Percentiles rank a stretch among this genome's conserved stretches.
Conservation (phyloP, 768 basidiomycete species). For the Crepidotus variabilis region DNA sequence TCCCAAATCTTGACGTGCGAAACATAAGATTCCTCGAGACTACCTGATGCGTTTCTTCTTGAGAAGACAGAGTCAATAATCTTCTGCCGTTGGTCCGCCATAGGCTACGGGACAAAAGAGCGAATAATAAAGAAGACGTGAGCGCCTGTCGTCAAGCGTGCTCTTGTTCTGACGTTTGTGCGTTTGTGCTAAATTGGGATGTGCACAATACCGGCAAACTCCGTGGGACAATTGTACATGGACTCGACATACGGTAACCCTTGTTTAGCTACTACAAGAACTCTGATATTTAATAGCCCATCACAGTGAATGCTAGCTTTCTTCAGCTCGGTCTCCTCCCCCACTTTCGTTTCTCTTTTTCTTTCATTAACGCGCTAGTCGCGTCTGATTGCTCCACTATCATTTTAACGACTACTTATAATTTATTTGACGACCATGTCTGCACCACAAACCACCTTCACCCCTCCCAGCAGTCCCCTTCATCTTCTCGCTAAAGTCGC, state of each 20-base stretch:
- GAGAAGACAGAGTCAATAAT: slow-evolving; percentile 86
- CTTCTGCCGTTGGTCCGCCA: slow-evolving; percentile 54
- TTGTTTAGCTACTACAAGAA: slow-evolving; percentile 2
- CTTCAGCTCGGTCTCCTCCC: slow-evolving; percentile 11
- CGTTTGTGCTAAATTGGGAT: slow-evolving; percentile 19
- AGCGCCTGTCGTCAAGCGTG: slow-evolving; percentile 8
- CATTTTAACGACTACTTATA: slow-evolving; percentile 10
- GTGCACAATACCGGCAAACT: slow-evolving; percentile 36
- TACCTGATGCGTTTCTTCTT: slow-evolving; percentile 59
- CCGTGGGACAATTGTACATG: slow-evolving; percentile 14
- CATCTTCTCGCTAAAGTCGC: slow-evolving; percentile 8
- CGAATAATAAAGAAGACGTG: slow-evolving; percentile 5
- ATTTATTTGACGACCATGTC: slow-evolving; percentile 9
- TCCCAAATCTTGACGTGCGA: slow-evolving; percentile 94
- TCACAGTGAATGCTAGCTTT: slow-evolving; percentile 23
- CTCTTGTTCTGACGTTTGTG: neutral
- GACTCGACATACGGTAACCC: slow-evolving; percentile 11
- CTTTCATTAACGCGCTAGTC: slow-evolving; percentile 30
- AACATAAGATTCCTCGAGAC: slow-evolving; percentile 76
- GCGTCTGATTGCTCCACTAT: slow-evolving; percentile 16
- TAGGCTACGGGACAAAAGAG: slow-evolving; percentile 11
- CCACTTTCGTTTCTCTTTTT: slow-evolving; percentile 16
- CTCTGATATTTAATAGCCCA: slow-evolving; percentile 13
- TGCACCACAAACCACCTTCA: neutral
- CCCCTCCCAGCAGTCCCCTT: slow-evolving; percentile 4